Conservation (phyloP, 768 basidiomycete genomes). For the Leccinellum luteum region DNA sequence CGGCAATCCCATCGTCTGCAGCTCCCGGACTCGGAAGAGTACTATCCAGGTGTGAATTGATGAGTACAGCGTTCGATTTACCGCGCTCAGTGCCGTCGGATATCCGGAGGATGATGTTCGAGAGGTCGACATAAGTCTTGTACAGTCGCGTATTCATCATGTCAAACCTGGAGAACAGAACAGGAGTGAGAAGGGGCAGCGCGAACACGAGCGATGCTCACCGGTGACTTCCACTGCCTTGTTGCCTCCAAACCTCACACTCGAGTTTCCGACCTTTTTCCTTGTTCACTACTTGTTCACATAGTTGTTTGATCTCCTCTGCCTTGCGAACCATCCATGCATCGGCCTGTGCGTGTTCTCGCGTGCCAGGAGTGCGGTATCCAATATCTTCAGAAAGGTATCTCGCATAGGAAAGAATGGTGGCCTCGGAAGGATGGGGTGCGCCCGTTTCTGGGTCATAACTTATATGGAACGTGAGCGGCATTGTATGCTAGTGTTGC, state of each 20-base stretch:
- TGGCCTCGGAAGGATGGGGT: conserved; percentile 70
- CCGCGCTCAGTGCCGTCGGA: conserved; percentile 70
- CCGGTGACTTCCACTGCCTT: conserved; percentile 87
- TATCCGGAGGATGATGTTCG: conserved; percentile 85
- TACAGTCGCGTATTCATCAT: conserved; percentile 85
- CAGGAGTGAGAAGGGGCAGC: too few species aligned
- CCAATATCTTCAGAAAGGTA: conserved; percentile 84
- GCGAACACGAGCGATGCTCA: conserved; percentile 35
- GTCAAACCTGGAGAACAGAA: conserved; percentile 74
- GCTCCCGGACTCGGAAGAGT: conserved; percentile 89
- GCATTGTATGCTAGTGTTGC: neutral
- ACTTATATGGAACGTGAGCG: conserved; percentile 9
- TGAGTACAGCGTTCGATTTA: conserved; percentile 79
- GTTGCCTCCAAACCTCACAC: conserved; percentile 90
- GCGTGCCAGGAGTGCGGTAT: conserved; percentile 87
- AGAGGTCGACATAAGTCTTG: conserved; percentile 84
- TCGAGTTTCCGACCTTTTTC: conserved; percentile 57
- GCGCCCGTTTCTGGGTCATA: conserved; percentile 52
- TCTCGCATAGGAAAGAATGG: conserved; percentile 60
- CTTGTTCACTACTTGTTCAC: conserved; percentile 37
- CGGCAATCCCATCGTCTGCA: conserved; percentile 83
- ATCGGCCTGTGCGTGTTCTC: conserved; percentile 84
- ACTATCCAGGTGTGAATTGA: conserved; percentile 89
- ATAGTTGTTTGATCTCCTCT: neutral
- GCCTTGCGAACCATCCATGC: conserved; percentile 68